Evolutionary conservation across 176 grass and related monocot species (phyloP).

Genomic region (Miscanthus lutarioriparius): DNA sequence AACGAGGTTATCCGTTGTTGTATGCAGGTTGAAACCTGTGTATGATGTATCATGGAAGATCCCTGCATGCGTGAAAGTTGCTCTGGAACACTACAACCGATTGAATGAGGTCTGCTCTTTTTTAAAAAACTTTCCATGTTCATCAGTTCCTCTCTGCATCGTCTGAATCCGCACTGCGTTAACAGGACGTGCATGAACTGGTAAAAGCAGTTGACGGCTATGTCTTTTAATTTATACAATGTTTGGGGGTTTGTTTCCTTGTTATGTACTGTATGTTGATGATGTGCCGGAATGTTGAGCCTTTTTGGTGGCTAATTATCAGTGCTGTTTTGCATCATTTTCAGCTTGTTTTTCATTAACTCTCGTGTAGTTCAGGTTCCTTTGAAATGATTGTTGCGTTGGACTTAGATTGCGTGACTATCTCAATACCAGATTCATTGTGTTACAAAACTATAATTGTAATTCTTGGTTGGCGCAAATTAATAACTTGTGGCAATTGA

Average conservation of each 20-base stretch:
- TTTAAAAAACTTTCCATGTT: background rate
- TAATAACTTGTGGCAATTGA: background rate
- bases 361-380: background rate
- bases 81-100: background rate
- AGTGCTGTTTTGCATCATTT: background rate
- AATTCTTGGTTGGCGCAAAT: background rate
- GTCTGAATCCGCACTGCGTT: background rate
- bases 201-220: background rate
- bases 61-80: background rate
- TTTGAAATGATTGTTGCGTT: background rate
- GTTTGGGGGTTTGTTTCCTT: background rate
- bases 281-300: background rate
- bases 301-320: background rate
- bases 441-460: background rate
- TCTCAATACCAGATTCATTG: background rate
- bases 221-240: background rate
- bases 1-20: background rate
- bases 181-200: background rate
- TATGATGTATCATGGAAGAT: background rate
- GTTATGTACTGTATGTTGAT: background rate
- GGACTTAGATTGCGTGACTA: background rate
- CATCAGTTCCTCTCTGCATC: background rate
- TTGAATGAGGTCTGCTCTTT: background rate
- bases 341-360: background rate
- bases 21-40: background rate